A percentile compares a stretch with the other conserved stretches of the same genome.
Evolutionary conservation across 2,329 filamentous ascomycete genomes (phyloP).

Genomic region (Pseudovirgaria hyperparasitica): DNA sequence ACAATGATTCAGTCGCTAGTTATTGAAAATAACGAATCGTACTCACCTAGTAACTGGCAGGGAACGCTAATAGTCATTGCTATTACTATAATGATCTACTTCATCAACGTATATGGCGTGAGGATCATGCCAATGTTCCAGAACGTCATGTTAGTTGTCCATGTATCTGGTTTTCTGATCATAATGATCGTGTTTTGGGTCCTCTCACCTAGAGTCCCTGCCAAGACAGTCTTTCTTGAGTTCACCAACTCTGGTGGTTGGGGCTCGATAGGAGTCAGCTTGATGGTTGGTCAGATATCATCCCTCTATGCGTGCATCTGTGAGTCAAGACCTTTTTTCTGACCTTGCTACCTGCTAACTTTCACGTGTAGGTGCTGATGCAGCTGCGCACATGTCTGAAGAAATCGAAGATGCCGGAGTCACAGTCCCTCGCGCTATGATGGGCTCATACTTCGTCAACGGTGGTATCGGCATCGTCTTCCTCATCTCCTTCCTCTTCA

Average conservation of each 20-base stretch:
- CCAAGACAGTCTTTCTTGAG: conserved; percentile 17
- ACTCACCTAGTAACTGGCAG: conserved; percentile 32
- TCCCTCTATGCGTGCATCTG: conserved; percentile 22
- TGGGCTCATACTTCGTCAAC: conserved; percentile 28
- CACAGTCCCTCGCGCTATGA: conserved; percentile 28
- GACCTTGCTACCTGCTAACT: too few species aligned
- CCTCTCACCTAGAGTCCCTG: conserved; percentile 16
- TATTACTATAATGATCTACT: conserved; percentile 29
- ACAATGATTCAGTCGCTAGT: conserved; percentile 33
- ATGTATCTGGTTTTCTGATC: conserved; percentile 32
- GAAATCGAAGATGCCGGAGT: conserved; percentile 29
- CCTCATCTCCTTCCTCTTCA: conserved; percentile 26
- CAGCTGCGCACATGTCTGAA: conserved; percentile 30
- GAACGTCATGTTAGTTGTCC: conserved; percentile 23
- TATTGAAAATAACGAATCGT: conserved; percentile 30
- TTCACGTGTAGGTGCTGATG: conserved; percentile 19
- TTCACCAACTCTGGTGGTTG: conserved; percentile 27
- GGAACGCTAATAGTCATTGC: conserved; percentile 36
- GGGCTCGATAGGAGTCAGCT: conserved; percentile 23
- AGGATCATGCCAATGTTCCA: conserved; percentile 20
- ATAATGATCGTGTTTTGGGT: conserved; percentile 28
- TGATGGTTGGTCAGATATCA: conserved; percentile 29
- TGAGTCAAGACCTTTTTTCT: too few species aligned
- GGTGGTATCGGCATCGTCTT: conserved; percentile 22
- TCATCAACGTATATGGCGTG: conserved; percentile 26